Conservation (phyloP, 352 stramenopile genomes). For the Globisporangium lucens region DNA sequence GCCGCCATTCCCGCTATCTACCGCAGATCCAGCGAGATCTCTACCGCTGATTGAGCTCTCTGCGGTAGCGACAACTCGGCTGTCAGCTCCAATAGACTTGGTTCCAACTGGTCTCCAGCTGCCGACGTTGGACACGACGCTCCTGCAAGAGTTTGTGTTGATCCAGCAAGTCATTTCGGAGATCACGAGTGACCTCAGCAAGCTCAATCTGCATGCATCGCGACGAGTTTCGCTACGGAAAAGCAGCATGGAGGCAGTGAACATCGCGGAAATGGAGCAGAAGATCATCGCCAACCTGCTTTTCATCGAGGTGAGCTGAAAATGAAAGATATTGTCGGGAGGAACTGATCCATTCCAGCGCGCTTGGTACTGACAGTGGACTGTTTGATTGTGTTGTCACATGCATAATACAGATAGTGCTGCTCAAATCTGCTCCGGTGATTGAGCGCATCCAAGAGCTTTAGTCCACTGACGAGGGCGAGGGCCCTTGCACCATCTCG, state of each 20-base stretch:
- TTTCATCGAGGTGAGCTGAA: slow-evolving; percentile 31
- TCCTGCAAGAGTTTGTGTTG: slow-evolving; percentile 10
- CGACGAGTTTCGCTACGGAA: slow-evolving; percentile 12
- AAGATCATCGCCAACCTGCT: slow-evolving; percentile 41
- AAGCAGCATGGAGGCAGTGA: background rate
- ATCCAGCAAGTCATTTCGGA: slow-evolving; percentile 6
- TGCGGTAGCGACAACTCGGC: background rate
- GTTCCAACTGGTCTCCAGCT: background rate
- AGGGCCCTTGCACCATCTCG: background rate
- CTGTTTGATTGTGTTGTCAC: background rate
- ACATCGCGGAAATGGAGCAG: slow-evolving; percentile 20
- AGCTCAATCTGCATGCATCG: slow-evolving; percentile 4
- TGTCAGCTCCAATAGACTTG: background rate
- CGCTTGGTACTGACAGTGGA: background rate
- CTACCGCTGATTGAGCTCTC: background rate
- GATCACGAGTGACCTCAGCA: slow-evolving; percentile 2
- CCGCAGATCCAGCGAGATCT: background rate
- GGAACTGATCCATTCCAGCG: background rate
- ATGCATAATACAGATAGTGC: slow-evolving; percentile 13
- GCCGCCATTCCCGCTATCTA: background rate
- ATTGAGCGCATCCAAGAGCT: slow-evolving; percentile 15
- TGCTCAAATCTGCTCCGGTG: slow-evolving; percentile 15
- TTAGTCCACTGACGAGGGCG: background rate
- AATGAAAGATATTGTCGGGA: background rate
- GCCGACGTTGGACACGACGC: background rate